These are phyloP conservation scores for Cytospora piceicola DNA, from an alignment of 2,329 filamentous ascomycete species.

Conservation along the genomic window DNA sequence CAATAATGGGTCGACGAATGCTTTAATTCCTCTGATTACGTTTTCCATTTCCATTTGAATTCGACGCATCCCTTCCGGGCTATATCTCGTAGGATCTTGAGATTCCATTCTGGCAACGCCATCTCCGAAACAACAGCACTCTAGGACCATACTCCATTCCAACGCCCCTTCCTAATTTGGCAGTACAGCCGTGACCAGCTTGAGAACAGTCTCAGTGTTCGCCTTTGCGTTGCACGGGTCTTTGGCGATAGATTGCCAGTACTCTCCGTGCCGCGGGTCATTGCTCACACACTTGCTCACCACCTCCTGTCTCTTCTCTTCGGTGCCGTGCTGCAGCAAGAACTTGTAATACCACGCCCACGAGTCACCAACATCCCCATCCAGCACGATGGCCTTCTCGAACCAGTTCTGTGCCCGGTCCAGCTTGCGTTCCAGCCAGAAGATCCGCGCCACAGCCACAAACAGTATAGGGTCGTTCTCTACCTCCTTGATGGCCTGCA, in stretches of 20 bases:
- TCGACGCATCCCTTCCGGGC: background rate
- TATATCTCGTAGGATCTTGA: background rate
- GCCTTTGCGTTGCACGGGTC: slow-evolving; percentile 79
- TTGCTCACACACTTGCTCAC: slow-evolving; percentile 77
- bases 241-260: slow-evolving; percentile 87
- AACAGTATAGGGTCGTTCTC: slow-evolving; percentile 90
- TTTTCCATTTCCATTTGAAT: background rate
- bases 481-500: slow-evolving; percentile 96
- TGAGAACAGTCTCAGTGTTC: slow-evolving; percentile 78
- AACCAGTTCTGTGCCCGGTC: slow-evolving; percentile 98
- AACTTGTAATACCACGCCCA: slow-evolving; percentile 99
- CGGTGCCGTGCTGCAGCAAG: slow-evolving; percentile 85
- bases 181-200: slow-evolving; percentile 67
- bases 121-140: background rate
- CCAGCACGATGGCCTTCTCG: slow-evolving; percentile 87
- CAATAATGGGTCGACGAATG: slow-evolving; percentile 2
- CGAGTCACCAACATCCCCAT: slow-evolving; percentile 85
- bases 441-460: slow-evolving; percentile 89
- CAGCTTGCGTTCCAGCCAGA: slow-evolving; percentile 90
- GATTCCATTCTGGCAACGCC: background rate
- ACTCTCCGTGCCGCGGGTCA: slow-evolving; percentile 90
- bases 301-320: slow-evolving; percentile 88
- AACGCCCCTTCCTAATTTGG: slow-evolving; percentile 28
- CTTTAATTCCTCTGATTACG: slow-evolving; percentile 1
- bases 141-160: background rate